These are phyloP conservation scores for Chaetomiaceae sp. DNA, from an alignment of 2,329 filamentous ascomycete species.

Conservation along the genomic window DNA sequence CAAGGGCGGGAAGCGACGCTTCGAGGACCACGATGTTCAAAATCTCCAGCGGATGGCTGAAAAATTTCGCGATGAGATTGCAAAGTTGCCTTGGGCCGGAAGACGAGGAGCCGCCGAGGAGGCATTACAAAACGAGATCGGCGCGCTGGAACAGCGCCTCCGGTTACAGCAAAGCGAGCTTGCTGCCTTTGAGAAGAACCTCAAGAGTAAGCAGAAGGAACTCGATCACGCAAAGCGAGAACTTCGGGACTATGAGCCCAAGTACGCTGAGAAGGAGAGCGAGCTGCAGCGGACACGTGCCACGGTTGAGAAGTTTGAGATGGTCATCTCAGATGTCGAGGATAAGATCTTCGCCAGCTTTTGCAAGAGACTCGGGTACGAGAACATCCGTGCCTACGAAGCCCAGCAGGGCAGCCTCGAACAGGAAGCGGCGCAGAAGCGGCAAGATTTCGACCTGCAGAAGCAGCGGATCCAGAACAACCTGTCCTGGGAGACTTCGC, in stretches of 20 bases:
- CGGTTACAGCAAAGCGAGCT: constrained; percentile 70
- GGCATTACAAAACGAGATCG: constrained; percentile 70
- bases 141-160: constrained; percentile 73
- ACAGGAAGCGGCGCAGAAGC: constrained; percentile 83
- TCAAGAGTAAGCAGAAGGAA: constrained; percentile 79
- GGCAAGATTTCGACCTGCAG: constrained; percentile 80
- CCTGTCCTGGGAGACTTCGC: constrained; percentile 53
- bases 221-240: constrained; percentile 68
- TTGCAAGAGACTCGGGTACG: constrained; percentile 81
- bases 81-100: constrained; percentile 73
- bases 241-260: constrained; percentile 71
- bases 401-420: constrained; percentile 88
- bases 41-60: constrained; percentile 73
- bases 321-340: constrained; percentile 73
- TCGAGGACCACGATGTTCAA: constrained; percentile 86
- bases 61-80: constrained; percentile 72
- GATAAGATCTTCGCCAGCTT: constrained; percentile 84
- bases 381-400: constrained; percentile 88
- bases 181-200: constrained; percentile 73
- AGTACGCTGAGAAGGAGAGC: constrained; percentile 66
- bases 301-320: constrained; percentile 50
- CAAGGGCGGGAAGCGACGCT: constrained; percentile 72
- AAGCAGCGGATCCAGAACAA: constrained; percentile 66
- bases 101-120: constrained; percentile 76
- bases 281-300: constrained; percentile 58